Evolutionary conservation across 192 early-diverging fungal genomes (phyloP), one percentile per base, ranked within the genome.

Genomic region (Coemansia sp.): DNA sequence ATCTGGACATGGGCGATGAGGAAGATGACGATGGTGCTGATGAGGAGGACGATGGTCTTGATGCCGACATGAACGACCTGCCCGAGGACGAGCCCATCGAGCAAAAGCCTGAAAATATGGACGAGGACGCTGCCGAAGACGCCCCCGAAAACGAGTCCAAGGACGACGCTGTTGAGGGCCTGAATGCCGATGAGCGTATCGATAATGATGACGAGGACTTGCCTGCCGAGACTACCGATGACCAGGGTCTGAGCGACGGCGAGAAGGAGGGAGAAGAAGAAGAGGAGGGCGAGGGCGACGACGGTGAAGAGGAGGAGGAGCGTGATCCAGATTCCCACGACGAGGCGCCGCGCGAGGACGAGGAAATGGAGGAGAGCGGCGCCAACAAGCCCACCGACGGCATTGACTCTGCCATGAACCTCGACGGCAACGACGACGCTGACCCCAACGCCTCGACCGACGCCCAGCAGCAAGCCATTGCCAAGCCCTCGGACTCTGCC

Each of bases 311-410:
- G 0, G 78, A 85, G 8, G 52, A 78, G 0, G 82, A 84, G 37
- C 62, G 59, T 37, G 82, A 86, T 39, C 76, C 70, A 41, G 81
- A 83, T 27, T 74, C 71, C 18, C 68, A 53, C 0, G 68, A 65
- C 5, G 48, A 42, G 33, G 46, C 50, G 33, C 60, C 61, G 18
- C 75, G 65, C 40, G 74, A 81, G 19, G 63, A 62, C 14, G 61
- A 63, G 39, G 60, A 62, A 22, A 65, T 58, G 19, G 72, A 76
- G 37, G 76, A 72, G 37, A 74, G 72, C 41, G 76, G 75, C 12
- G 82, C 84, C 15, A 72, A 88, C 56, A 84, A 87, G 60, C 67
- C 74, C 18, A 76, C 70, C 26, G 67, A 83, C 26, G 83, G 87
- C 36, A 73, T 82, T 14, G 84, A 85, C 41, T 70, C 68, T 27